Conservation (phyloP, 805 yeast genomes). For the Helenozyma baotianmanensis region DNA sequence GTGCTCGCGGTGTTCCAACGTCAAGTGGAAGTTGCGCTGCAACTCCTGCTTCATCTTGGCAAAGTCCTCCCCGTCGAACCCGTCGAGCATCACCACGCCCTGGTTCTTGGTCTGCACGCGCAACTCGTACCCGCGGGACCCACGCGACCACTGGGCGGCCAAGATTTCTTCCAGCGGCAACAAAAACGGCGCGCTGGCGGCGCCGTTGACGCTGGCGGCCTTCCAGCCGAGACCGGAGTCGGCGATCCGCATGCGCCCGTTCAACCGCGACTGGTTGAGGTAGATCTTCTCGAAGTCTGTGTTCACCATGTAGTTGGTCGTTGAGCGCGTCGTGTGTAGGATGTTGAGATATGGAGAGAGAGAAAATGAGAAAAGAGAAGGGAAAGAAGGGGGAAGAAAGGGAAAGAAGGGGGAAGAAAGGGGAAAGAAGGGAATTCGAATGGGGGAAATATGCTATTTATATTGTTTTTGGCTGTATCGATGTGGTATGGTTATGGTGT, state of each 20-base stretch:
- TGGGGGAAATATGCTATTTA: no score
- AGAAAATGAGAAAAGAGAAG: no score
- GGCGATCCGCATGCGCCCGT: conserved; percentile 91
- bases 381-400: no score
- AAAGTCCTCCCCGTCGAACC: conserved; percentile 83
- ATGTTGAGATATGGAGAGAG: no score
- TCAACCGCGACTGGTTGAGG: conserved; percentile 74
- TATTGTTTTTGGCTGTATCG: no score
- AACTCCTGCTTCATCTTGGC: conserved; percentile 77
- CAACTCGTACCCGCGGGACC: conserved; percentile 86
- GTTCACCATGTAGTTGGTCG: conserved; percentile 45
- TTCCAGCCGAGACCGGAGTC: conserved; percentile 99
- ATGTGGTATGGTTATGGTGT: no score
- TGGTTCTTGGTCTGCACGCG: conserved; percentile 83
- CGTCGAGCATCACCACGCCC: conserved; percentile 86
- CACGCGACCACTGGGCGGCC: conserved; percentile 86
- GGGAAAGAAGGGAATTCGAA: no score
- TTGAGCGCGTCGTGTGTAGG: no score
- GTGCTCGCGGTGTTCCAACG: conserved; percentile 82
- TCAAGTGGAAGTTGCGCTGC: conserved; percentile 66
- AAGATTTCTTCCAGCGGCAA: conserved; percentile 83
- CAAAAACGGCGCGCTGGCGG: conserved; percentile 64
- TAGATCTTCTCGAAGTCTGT: conserved; percentile 89
- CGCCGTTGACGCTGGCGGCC: conserved; percentile 45
- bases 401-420: neutral